Conservation (phyloP, 305 asterid species). For the Andrographis paniculata region DNA sequence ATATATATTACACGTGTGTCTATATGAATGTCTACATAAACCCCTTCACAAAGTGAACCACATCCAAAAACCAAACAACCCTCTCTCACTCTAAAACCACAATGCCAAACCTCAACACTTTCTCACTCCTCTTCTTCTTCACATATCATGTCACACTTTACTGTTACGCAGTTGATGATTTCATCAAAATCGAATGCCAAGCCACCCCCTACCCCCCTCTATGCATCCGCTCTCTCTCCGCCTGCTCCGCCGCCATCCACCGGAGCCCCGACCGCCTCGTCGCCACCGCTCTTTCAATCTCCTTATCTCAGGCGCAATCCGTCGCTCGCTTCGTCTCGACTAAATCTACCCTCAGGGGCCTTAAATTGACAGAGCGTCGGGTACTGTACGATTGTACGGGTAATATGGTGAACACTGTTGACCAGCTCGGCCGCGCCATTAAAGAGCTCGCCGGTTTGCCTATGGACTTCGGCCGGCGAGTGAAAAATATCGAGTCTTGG, state of each 20-base stretch:
- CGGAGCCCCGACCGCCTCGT: slow-evolving; percentile 34
- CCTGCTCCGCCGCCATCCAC: slow-evolving; percentile 27
- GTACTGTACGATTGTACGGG: slow-evolving; percentile 42
- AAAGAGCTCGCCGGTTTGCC: slow-evolving; percentile 22
- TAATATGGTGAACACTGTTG: slow-evolving; percentile 35
- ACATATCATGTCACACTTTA: too few species aligned
- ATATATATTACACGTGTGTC: too few species aligned
- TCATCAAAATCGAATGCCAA: slow-evolving; percentile 41
- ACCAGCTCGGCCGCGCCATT: slow-evolving; percentile 38
- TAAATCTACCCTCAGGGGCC: slow-evolving; percentile 17
- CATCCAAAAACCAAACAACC: too few species aligned
- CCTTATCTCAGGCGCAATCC: slow-evolving; percentile 36
- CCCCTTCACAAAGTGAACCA: too few species aligned
- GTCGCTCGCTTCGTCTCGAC: slow-evolving; percentile 27
- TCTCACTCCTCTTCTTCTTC: too few species aligned
- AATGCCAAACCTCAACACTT: too few species aligned
- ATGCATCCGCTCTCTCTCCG: slow-evolving; percentile 37
- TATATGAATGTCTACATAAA: too few species aligned
- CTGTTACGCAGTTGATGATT: too few species aligned
- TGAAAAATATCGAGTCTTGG: slow-evolving; percentile 63
- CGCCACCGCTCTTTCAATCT: slow-evolving; percentile 31
- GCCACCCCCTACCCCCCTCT: slow-evolving; percentile 43
- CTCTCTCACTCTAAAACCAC: too few species aligned
- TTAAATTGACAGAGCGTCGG: slow-evolving; percentile 32
- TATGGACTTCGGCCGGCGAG: slow-evolving; percentile 36